phyloP scores from a whole-genome alignment of 345 rosid species.

The Ceriops tagal region DNA sequence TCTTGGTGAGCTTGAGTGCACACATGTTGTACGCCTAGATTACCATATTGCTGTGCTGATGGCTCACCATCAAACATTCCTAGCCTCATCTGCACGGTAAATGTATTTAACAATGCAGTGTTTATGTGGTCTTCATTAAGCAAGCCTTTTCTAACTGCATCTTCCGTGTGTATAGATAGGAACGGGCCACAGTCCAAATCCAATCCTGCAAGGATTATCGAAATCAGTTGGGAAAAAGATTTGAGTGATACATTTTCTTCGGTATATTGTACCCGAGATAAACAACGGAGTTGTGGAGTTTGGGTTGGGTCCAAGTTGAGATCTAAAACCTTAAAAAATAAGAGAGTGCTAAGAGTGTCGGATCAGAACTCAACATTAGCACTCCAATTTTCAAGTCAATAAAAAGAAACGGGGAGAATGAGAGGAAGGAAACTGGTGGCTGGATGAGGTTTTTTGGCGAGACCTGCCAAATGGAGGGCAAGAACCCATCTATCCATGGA shows the following conservation, averaged over 20 bases:
- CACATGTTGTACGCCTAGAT: conserved; percentile 76
- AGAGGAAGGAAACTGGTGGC: too few species aligned
- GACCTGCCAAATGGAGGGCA: too few species aligned
- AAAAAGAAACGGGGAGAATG: too few species aligned
- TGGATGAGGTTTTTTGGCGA: too few species aligned
- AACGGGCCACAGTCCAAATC: conserved; percentile 92
- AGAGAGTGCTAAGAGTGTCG: too few species aligned
- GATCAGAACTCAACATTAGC: too few species aligned
- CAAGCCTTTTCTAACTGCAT: conserved; percentile 52
- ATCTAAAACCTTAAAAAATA: too few species aligned
- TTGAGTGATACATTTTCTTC: neutral
- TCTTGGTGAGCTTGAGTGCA: conserved; percentile 65
- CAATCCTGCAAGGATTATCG: conserved; percentile 40
- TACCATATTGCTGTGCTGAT: conserved; percentile 54
- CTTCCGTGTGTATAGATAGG: conserved; percentile 59
- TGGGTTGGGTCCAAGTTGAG: too few species aligned
- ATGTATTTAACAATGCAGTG: conserved; percentile 57
- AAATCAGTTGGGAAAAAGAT: neutral
- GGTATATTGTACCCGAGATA: too few species aligned
- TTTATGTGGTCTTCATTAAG: conserved; percentile 49
- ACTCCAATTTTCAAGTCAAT: too few species aligned
- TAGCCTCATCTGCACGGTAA: conserved; percentile 84
- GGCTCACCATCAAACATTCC: conserved; percentile 91
- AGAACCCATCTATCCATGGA: too few species aligned
- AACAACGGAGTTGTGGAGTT: too few species aligned